Percentiles rank a stretch among this genome's conserved stretches.
Evolutionary conservation across 2,329 filamentous ascomycete genomes (phyloP).

Genomic region (Penicillium sp.): DNA sequence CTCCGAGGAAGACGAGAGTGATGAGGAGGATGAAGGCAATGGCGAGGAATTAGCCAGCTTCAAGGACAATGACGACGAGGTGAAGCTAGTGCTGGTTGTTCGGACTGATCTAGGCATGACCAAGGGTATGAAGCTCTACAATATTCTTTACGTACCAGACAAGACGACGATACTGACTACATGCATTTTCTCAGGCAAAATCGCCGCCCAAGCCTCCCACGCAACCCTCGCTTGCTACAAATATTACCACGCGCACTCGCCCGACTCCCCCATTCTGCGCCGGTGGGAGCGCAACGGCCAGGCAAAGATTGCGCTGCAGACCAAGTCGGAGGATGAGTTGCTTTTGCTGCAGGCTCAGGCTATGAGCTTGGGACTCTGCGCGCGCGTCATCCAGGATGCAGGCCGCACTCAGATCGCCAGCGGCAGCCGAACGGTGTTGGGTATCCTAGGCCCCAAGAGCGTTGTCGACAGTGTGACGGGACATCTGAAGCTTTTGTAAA

Average conservation of each 20-base stretch:
- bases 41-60: conserved; percentile 45
- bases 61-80: conserved; percentile 65
- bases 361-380: conserved; percentile 74
- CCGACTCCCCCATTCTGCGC: conserved; percentile 58
- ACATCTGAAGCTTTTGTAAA: conserved; percentile 72
- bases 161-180: background rate
- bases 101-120: conserved; percentile 95
- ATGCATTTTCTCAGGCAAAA: conserved; percentile 64
- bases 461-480: conserved; percentile 83
- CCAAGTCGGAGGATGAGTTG: conserved; percentile 75
- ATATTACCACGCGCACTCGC: conserved; percentile 57
- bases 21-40: conserved; percentile 62
- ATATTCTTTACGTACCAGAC: background rate
- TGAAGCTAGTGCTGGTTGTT: conserved; percentile 89
- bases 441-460: conserved; percentile 75
- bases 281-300: conserved; percentile 85
- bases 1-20: conserved; percentile 59
- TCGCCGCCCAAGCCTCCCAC: conserved; percentile 89
- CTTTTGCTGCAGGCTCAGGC: conserved; percentile 74
- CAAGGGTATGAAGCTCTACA: conserved; percentile 60
- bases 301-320: conserved; percentile 88
- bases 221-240: conserved; percentile 99
- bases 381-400: conserved; percentile 89
- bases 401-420: conserved; percentile 93
- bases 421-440: conserved; percentile 86